Evolutionary conservation across 495 filamentous ascomycete species (phyloP).

Genomic region (Aspergillus kassunensis): DNA sequence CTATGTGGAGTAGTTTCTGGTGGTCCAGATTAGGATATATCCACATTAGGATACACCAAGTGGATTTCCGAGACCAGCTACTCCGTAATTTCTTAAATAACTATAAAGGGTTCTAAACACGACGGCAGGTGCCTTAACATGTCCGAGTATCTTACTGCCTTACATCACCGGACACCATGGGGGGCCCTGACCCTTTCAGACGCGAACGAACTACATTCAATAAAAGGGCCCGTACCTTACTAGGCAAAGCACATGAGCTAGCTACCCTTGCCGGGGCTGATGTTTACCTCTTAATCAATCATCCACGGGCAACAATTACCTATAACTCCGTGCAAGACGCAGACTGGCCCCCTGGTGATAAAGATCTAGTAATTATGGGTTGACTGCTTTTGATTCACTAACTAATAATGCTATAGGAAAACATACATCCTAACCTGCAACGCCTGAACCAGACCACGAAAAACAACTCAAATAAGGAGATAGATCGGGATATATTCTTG

Average conservation of each 20-base stretch:
- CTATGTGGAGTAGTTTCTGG: too few species aligned
- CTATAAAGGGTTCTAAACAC: neutral
- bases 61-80: neutral
- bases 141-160: neutral
- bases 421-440: neutral
- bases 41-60: neutral
- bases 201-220: neutral
- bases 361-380: conserved; percentile 5
- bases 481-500: neutral
- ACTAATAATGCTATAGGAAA: neutral
- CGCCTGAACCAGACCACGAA: neutral
- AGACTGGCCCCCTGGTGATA: conserved; percentile 6
- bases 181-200: conserved; percentile 8
- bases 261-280: conserved; percentile 6
- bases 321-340: conserved; percentile 13
- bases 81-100: too few species aligned
- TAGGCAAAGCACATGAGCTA: conserved; percentile 12
- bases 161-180: neutral
- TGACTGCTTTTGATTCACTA: neutral
- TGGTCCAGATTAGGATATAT: neutral
- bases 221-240: conserved; percentile 8
- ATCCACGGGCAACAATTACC: conserved; percentile 4
- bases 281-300: conserved; percentile 14
- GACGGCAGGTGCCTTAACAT: neutral
- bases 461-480: neutral